phyloP scores from a whole-genome alignment of 2,329 filamentous ascomycete species.

The Biscogniauxia mediterranea region DNA sequence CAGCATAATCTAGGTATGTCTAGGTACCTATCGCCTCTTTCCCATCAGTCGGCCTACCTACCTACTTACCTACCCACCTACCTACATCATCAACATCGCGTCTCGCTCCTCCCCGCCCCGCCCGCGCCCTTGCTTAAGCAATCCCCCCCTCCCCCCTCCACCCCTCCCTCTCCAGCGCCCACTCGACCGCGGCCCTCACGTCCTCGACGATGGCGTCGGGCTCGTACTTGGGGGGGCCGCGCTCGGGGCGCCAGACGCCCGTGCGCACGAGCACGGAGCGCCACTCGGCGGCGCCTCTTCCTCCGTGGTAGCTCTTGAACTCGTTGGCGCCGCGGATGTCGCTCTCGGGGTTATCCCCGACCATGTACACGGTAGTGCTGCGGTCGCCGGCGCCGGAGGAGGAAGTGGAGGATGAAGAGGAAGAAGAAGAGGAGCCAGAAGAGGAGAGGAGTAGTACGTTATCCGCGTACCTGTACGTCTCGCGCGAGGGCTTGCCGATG shows the following conservation, averaged over 20 bases:
- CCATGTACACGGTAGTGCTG: conserved; percentile 79
- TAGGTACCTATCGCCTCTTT: too few relatives aligned
- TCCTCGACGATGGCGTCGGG: conserved; percentile 69
- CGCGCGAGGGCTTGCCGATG: conserved; percentile 78
- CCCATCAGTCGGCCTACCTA: too few relatives aligned
- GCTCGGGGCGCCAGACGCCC: conserved; percentile 63
- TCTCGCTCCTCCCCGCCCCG: too few relatives aligned
- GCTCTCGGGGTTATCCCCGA: conserved; percentile 85
- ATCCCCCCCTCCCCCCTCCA: conserved; percentile 20
- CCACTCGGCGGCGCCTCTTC: conserved; percentile 75
- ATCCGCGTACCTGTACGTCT: conserved; percentile 85
- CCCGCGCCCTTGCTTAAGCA: too few relatives aligned
- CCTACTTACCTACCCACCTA: too few relatives aligned
- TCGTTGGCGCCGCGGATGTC: conserved; percentile 87
- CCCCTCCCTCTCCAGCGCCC: conserved; percentile 64
- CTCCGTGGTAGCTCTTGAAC: conserved; percentile 63
- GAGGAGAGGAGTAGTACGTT: conserved; percentile 62
- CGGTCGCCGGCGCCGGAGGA: too few relatives aligned
- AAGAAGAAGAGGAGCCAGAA: too few relatives aligned
- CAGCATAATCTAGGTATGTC: too few relatives aligned
- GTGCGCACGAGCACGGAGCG: conserved; percentile 74
- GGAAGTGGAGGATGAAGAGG: too few relatives aligned
- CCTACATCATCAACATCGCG: too few relatives aligned
- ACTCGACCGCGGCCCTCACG: conserved; percentile 74
- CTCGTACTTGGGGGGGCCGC: conserved; percentile 52